These are phyloP conservation scores for Austroboletus rostrupii DNA, from an alignment of 1,284 basidiomycete genomes.

Conservation along the genomic window DNA sequence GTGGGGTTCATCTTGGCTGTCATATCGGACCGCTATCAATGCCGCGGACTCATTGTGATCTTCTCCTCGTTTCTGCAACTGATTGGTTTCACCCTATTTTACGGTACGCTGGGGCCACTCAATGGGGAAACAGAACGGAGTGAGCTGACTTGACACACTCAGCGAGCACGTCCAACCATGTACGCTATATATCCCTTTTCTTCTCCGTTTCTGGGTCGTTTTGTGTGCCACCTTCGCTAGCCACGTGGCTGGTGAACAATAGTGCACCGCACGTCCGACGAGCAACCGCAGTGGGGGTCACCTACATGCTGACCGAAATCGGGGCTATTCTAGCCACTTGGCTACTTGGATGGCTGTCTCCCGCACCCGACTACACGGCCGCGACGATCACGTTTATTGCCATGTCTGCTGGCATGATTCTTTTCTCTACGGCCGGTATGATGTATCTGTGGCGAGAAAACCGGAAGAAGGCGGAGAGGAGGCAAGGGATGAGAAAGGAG, in stretches of 20 bases:
- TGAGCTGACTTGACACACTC: background rate
- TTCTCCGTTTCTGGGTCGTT: conserved; percentile 46
- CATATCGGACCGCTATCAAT: conserved; percentile 42
- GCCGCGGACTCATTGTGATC: conserved; percentile 39
- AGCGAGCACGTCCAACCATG: conserved; percentile 28
- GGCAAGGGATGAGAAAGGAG: conserved; percentile 11
- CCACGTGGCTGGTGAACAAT: conserved; percentile 59
- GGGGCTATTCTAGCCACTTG: conserved; percentile 57
- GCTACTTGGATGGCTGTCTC: conserved; percentile 44
- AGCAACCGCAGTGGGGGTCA: conserved; percentile 50
- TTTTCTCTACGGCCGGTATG: conserved; percentile 31
- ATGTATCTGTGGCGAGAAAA: conserved; percentile 24
- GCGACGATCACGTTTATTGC: conserved; percentile 38
- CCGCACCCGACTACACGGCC: conserved; percentile 40
- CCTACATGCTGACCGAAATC: conserved; percentile 48
- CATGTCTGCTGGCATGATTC: conserved; percentile 33
- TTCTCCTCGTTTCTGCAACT: conserved; percentile 36
- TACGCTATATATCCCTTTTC: conserved; percentile 51
- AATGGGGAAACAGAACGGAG: background rate
- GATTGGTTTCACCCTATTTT: conserved; percentile 48
- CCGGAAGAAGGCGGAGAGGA: conserved; percentile 17
- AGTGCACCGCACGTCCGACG: conserved; percentile 51
- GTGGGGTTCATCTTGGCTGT: conserved; percentile 39
- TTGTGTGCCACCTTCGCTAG: conserved; percentile 39
- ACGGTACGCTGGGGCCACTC: conserved; percentile 30